Evolutionary conservation across 1,139 yeast genomes (phyloP).

Genomic region (Hyphopichia burtonii): DNA sequence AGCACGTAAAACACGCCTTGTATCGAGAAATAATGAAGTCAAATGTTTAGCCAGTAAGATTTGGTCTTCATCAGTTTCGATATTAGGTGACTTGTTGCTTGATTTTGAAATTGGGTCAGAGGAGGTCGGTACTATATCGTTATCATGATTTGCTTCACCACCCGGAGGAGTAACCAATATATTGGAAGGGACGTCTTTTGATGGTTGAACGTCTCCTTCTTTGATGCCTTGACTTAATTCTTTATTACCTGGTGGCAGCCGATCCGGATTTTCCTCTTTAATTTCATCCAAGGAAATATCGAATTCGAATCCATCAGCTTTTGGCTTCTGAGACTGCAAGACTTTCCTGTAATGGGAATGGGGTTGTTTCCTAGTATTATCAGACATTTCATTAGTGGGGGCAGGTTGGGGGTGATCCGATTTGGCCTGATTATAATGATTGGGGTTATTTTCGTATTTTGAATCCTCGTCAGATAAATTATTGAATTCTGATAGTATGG

Average conservation of each 20-base stretch:
- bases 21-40: slow-evolving; percentile 41
- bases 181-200: slow-evolving; percentile 1
- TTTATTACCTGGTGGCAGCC: neutral
- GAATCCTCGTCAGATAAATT: too few species aligned
- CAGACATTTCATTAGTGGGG: too few species aligned
- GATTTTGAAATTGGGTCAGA: neutral
- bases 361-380: neutral
- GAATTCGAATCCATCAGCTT: slow-evolving; percentile 8
- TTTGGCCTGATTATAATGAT: too few species aligned
- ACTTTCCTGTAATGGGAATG: neutral
- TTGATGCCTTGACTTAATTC: neutral
- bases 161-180: neutral
- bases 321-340: neutral
- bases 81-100: neutral
- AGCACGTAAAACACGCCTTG: slow-evolving; percentile 39
- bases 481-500: too few species aligned
- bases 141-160: neutral
- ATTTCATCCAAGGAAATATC: slow-evolving; percentile 4
- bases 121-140: neutral
- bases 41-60: slow-evolving; percentile 42
- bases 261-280: neutral
- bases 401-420: too few species aligned
- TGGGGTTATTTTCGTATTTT: too few species aligned
- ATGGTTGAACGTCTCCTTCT: too few species aligned
- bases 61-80: slow-evolving; percentile 10